phyloP scores from a whole-genome alignment of 371 early-diverging fungal genomes.

The Astathelohania contejeani region DNA sequence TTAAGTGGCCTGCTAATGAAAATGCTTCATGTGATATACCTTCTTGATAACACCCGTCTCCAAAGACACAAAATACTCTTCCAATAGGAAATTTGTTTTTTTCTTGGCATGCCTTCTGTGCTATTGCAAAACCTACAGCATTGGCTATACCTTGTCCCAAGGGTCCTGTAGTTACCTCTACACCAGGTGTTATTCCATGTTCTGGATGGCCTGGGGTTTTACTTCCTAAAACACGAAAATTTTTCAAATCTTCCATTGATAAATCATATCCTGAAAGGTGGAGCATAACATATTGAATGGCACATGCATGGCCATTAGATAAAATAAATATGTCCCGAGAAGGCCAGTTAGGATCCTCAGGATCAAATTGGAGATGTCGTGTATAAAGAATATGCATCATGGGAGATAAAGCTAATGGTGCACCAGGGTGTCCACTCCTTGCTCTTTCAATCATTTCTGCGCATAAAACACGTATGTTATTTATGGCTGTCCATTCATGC shows the following conservation, averaged over 20 bases:
- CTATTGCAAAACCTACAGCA: conserved; percentile 86
- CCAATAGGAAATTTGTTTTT: conserved; percentile 55
- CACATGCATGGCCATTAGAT: conserved; percentile 94
- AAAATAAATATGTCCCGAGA: conserved; percentile 91
- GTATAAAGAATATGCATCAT: conserved; percentile 72
- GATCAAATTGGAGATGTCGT: conserved; percentile 33
- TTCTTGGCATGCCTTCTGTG: conserved; percentile 54
- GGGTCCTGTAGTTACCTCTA: conserved; percentile 95
- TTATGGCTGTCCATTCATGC: too few relatives aligned
- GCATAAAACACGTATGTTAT: conserved; percentile 76
- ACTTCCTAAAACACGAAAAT: conserved; percentile 72
- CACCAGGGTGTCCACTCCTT: conserved; percentile 93
- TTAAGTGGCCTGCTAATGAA: conserved; percentile 84
- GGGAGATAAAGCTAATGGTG: conserved; percentile 84
- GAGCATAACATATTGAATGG: conserved; percentile 71
- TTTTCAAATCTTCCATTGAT: conserved; percentile 72
- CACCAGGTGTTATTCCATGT: conserved; percentile 61
- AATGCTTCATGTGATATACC: conserved; percentile 88
- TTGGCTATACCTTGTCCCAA: conserved; percentile 90
- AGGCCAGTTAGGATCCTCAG: conserved; percentile 48
- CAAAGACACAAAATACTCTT: conserved; percentile 68
- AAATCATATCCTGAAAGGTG: conserved; percentile 74
- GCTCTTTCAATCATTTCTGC: conserved; percentile 81
- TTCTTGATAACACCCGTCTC: conserved; percentile 98
- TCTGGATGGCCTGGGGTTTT: conserved; percentile 88